Conservation (phyloP, 768 basidiomycete genomes). For the Mycena belliarum region DNA sequence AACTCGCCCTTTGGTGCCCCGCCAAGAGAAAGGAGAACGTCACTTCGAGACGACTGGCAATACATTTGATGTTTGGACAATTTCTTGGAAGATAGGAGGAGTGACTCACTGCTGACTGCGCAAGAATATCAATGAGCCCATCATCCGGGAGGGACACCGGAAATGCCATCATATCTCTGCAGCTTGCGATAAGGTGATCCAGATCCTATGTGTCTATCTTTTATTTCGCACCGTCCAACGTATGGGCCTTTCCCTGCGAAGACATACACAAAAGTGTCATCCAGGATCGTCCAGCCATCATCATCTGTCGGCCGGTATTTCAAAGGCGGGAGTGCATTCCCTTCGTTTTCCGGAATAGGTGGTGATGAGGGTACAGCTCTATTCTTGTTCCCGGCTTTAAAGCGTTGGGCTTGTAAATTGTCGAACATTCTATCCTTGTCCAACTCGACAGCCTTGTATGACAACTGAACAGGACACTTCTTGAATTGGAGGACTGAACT, state of each 20-base stretch:
- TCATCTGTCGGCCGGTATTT: constrained; percentile 41
- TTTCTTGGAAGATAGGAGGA: no score
- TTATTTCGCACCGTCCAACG: constrained; percentile 67
- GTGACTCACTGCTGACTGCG: constrained; percentile 64
- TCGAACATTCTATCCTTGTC: constrained; percentile 76
- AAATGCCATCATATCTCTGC: constrained; percentile 50
- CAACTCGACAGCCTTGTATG: constrained; percentile 64
- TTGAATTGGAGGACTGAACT: constrained; percentile 57
- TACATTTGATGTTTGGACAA: not conserved
- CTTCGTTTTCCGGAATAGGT: constrained; percentile 15
- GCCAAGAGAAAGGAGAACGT: constrained; percentile 53
- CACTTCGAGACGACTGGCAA: constrained; percentile 52
- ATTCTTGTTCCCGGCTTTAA: constrained; percentile 19
- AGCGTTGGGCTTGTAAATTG: constrained; percentile 42
- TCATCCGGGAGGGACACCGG: constrained; percentile 81
- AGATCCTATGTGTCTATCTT: constrained; percentile 8
- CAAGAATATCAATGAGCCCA: constrained; percentile 71
- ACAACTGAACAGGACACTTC: constrained; percentile 68
- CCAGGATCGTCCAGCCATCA: constrained; percentile 72
- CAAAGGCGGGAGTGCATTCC: constrained; percentile 45
- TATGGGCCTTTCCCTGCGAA: constrained; percentile 82
- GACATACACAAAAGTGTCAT: constrained; percentile 67
- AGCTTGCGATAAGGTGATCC: not conserved
- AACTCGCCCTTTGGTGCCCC: constrained; percentile 56
- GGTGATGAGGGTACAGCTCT: constrained; percentile 3